A percentile compares a stretch with the other conserved stretches of the same genome.
Conservation (phyloP, 768 basidiomycete genomes). For the Leucocoprinus leucothites region DNA sequence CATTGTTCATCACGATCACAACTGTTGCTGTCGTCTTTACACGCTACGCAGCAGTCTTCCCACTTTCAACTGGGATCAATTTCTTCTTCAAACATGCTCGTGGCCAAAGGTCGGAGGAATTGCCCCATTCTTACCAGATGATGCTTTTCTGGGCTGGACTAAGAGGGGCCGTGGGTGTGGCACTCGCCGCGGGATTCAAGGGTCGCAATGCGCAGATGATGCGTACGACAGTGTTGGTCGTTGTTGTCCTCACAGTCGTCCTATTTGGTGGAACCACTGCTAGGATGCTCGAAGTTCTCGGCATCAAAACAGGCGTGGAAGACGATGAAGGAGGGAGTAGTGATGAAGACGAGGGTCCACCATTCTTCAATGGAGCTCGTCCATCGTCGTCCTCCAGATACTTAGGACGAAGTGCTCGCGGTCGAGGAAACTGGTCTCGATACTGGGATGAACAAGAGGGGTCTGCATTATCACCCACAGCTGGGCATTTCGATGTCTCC, state of each 20-base stretch:
- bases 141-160: constrained; percentile 99
- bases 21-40: constrained; percentile 92
- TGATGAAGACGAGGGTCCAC: constrained; percentile 46
- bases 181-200: constrained; percentile 92
- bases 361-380: constrained; percentile 23
- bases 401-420: constrained; percentile 34
- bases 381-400: constrained; percentile 8
- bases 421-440: constrained; percentile 35
- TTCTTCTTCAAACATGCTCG: constrained; percentile 81
- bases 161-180: constrained; percentile 95
- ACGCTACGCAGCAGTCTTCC: constrained; percentile 94
- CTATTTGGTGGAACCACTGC: constrained; percentile 97
- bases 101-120: constrained; percentile 83
- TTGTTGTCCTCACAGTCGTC: constrained; percentile 92
- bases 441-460: constrained; percentile 43
- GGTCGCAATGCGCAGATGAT: constrained; percentile 92
- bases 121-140: constrained; percentile 98
- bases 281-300: constrained; percentile 95
- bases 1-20: constrained; percentile 90
- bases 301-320: constrained; percentile 92
- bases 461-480: constrained; percentile 29
- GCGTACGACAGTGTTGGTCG: constrained; percentile 90
- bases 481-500: constrained; percentile 10
- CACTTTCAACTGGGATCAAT: constrained; percentile 92
- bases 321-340: constrained; percentile 74